phyloP scores from a whole-genome alignment of 805 yeast species.

The Saccharomycopsis sp. region DNA sequence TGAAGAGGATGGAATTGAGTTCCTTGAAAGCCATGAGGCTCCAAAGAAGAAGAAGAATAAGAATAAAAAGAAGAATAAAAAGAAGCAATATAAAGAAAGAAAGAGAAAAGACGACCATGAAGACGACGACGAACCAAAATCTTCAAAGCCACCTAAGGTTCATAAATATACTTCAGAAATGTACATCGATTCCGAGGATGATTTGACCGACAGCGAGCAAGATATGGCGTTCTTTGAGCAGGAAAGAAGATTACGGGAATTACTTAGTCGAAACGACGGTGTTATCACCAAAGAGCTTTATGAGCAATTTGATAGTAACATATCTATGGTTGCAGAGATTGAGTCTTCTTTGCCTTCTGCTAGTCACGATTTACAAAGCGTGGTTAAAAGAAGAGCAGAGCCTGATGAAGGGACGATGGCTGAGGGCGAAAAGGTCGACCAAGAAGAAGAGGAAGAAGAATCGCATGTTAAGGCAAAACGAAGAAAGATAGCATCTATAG shows the following conservation, averaged over 20 bases:
- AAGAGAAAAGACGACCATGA: constrained; percentile 10
- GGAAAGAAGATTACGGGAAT: constrained; percentile 14
- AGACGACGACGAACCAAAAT: constrained; percentile 16
- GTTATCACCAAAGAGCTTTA: constrained; percentile 8
- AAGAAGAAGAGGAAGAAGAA: not conserved
- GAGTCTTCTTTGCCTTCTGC: not conserved
- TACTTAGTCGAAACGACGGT: constrained; percentile 14
- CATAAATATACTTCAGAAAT: constrained; percentile 22
- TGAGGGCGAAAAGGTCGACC: not conserved
- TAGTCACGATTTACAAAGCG: not conserved
- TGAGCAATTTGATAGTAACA: constrained; percentile 2
- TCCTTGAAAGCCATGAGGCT: constrained; percentile 26
- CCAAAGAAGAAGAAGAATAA: constrained; percentile 19
- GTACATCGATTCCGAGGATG: constrained; percentile 32
- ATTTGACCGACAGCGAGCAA: constrained; percentile 11
- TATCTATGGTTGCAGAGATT: not conserved
- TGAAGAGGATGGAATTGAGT: constrained; percentile 29
- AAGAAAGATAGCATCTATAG: not conserved
- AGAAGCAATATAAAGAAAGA: constrained; percentile 17
- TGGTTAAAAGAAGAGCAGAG: not conserved
- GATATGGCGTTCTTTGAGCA: constrained; percentile 16
- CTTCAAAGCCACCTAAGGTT: constrained; percentile 4
- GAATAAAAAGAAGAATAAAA: constrained; percentile 12
- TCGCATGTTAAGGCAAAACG: not conserved
- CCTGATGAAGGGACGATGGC: not conserved